Conservation (phyloP, 306 rosid species). For the Hippophae tibetana region DNA sequence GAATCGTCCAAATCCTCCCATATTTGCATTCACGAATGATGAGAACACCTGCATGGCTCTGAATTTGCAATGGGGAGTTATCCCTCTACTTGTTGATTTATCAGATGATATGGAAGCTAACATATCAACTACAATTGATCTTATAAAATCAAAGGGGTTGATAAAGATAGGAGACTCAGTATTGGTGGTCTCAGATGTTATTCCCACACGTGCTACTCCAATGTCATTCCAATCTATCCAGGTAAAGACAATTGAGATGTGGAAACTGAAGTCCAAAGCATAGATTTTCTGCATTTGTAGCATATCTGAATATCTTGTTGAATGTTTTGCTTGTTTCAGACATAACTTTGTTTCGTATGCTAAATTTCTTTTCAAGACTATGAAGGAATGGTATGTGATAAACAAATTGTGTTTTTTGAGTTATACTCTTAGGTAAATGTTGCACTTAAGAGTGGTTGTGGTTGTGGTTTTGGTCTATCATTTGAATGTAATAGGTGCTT, state of each 20-base stretch:
- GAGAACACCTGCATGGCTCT: conserved; percentile 58
- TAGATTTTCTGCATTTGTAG: too few species aligned
- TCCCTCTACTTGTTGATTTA: conserved; percentile 51
- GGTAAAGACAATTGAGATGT: conserved; percentile 44
- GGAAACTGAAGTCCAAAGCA: too few species aligned
- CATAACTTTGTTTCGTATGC: too few species aligned
- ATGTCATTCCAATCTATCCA: conserved; percentile 67
- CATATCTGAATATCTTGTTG: too few species aligned
- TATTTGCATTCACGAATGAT: conserved; percentile 70
- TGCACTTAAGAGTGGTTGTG: too few species aligned
- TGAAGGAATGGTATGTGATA: too few species aligned
- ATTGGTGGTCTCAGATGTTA: conserved; percentile 64
- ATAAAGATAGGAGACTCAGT: conserved; percentile 53
- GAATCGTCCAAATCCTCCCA: conserved; percentile 75
- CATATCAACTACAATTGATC: conserved; percentile 44
- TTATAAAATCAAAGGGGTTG: conserved; percentile 52
- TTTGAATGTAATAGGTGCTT: too few species aligned
- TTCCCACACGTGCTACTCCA: conserved; percentile 40
- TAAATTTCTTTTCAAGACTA: too few species aligned
- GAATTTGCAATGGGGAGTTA: conserved; percentile 80
- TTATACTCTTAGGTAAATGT: too few species aligned
- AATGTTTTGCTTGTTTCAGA: too few species aligned
- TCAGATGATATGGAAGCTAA: conserved; percentile 70
- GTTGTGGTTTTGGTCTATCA: too few species aligned
- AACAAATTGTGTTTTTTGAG: too few species aligned